phyloP scores from a whole-genome alignment of 805 yeast species.

The Nakazawaea sp. region DNA sequence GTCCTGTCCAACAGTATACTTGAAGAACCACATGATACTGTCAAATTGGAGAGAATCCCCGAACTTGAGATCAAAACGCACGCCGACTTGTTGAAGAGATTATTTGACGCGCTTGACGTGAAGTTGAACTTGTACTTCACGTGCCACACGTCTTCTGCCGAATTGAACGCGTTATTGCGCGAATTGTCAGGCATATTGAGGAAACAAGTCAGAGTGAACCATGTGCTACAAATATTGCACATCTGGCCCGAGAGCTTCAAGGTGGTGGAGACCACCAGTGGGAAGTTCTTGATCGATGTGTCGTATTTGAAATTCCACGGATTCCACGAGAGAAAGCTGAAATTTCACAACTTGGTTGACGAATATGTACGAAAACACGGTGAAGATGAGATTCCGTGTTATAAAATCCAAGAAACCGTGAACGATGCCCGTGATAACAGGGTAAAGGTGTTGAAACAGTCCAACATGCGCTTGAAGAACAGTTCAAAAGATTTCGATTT shows the following conservation, averaged over 20 bases:
- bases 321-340: conserved; percentile 2
- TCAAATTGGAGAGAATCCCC: no score
- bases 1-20: no score
- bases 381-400: conserved; percentile 1
- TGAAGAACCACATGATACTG: no score
- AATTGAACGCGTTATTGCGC: conserved; percentile 4
- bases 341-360: not conserved
- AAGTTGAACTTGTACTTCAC: conserved; percentile 7
- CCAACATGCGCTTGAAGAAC: conserved; percentile 20
- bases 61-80: no score
- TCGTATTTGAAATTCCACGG: not conserved
- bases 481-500: conserved; percentile 29
- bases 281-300: conserved; percentile 4
- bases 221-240: conserved; percentile 8
- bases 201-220: not conserved
- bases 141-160: conserved; percentile 6
- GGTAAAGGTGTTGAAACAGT: not conserved
- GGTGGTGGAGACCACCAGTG: conserved; percentile 7
- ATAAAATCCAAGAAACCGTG: conserved; percentile 1
- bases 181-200: conserved; percentile 1
- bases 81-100: conserved; percentile 1
- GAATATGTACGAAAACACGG: not conserved
- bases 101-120: conserved; percentile 3
- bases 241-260: conserved; percentile 7
- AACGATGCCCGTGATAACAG: conserved; percentile 4